phyloP scores from a whole-genome alignment of 768 basidiomycete species.

The Boletales sp. region DNA sequence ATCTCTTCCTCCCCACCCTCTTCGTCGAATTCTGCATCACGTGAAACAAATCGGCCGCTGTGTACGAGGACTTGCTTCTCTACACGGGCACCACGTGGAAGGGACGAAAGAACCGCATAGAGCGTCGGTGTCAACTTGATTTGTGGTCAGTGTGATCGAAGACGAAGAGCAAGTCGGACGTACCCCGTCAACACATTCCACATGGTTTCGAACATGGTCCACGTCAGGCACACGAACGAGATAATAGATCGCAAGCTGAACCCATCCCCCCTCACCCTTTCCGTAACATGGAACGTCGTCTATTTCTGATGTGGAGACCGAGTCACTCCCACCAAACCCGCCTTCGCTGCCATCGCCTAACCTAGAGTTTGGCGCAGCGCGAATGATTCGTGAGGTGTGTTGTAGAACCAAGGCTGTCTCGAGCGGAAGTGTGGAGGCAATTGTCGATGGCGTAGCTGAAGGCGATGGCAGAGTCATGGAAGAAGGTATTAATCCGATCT shows the following conservation, averaged over 20 bases:
- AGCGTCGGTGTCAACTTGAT: constrained; percentile 40
- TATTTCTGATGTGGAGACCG: constrained; percentile 12
- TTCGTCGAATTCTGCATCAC: constrained; percentile 21
- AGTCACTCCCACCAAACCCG: constrained; percentile 23
- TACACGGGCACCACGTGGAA: constrained; percentile 69
- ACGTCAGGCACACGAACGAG: constrained; percentile 43
- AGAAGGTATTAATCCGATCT: constrained; percentile 86
- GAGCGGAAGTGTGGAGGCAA: constrained; percentile 39
- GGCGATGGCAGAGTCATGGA: constrained; percentile 65
- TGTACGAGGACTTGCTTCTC: constrained; percentile 78
- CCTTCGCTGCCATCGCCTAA: constrained; percentile 24
- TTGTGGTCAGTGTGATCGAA: background rate
- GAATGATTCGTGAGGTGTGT: constrained; percentile 68
- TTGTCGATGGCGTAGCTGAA: constrained; percentile 16
- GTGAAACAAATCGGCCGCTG: constrained; percentile 52
- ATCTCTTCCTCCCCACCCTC: constrained; percentile 37
- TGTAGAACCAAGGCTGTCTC: constrained; percentile 79
- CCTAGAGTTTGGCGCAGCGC: constrained; percentile 50
- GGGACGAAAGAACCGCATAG: constrained; percentile 56
- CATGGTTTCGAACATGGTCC: constrained; percentile 38
- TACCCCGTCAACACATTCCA: constrained; percentile 25
- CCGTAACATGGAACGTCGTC: constrained; percentile 30
- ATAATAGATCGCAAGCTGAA: constrained; percentile 73
- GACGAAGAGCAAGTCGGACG: background rate
- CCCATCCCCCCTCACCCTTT: constrained; percentile 41